These are phyloP conservation scores for Phoenix roebelenii DNA, from an alignment of 176 grass and related monocot species.

Conservation along the genomic window DNA sequence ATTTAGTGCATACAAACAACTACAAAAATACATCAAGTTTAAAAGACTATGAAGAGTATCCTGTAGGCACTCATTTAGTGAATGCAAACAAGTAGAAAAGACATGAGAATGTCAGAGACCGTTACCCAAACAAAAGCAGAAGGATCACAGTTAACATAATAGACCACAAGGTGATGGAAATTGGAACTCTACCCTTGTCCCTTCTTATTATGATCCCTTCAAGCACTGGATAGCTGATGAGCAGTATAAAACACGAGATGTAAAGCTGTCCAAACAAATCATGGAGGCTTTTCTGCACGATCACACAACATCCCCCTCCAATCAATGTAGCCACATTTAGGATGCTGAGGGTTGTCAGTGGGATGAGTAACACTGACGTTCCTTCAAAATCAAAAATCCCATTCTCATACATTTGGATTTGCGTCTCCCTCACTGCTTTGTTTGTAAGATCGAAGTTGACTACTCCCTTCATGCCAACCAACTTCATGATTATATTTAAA, in stretches of 20 bases:
- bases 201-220: constrained; percentile 35
- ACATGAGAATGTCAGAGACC: too few relatives aligned
- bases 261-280: constrained; percentile 25
- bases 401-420: constrained; percentile 23
- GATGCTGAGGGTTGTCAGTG: constrained; percentile 43
- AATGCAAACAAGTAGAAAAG: too few relatives aligned
- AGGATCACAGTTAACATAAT: constrained; percentile 6
- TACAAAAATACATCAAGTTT: too few relatives aligned
- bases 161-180: constrained; percentile 17
- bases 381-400: constrained; percentile 49
- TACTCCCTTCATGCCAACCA: constrained; percentile 5
- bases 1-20: too few relatives aligned
- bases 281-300: neutral
- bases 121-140: constrained; percentile 17
- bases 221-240: constrained; percentile 36
- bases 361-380: constrained; percentile 38
- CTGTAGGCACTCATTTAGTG: too few relatives aligned
- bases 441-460: constrained; percentile 39
- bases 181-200: constrained; percentile 24
- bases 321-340: constrained; percentile 31
- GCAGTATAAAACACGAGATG: constrained; percentile 30
- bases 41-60: too few relatives aligned
- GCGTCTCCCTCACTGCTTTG: constrained; percentile 25
- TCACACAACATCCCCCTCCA: constrained; percentile 27
- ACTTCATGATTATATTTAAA: constrained; percentile 15